Evolutionary conservation across 2,329 filamentous ascomycete genomes (phyloP), one percentile per base, ranked within the genome.

Genomic region (Fusarium musae): DNA sequence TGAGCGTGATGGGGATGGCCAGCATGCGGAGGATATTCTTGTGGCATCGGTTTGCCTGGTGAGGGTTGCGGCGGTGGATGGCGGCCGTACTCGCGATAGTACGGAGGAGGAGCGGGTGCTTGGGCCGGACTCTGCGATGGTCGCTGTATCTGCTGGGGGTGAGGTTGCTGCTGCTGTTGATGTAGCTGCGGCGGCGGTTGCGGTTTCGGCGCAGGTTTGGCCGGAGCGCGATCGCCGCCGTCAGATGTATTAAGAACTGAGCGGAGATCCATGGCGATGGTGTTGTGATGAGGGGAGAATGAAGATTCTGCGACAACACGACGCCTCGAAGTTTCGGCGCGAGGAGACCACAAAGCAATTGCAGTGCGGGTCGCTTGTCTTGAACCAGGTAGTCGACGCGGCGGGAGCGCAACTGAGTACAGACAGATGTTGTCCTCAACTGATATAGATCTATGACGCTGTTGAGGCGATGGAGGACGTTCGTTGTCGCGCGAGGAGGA

Each of bases 201-300:
- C 60, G 78, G 79, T 63, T 78, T 77, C 40, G 76, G 78, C 47
- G 77, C 77, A 59, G 80, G 79, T 70, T 80, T 81, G 63, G 79
- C 76, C 57, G 80, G 79, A 50, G 78, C 77, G 70, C 81, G 79
- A 57, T 83, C 85, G 74, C 82, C 85, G 65, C 81, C 81, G 69
- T 87, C 88, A 40, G 86, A 84, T 28, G 84, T 83, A 79, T 90
- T 90, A 53, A 90, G 81, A 76, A 91, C 87, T 21, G 84, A 85
- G 71, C 83, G 81, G 64, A 89, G 83, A 82, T 89, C 87, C 87
- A 89, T 86, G 61, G 66, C 43, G 46, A 52, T 49, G 30, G 36
- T 30, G 37, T 63, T 54, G 42, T 36, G n/a, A 44, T 34, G 52
- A 43, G 62, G 28, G 36, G 44, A 57, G 40, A 65, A 47, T 57